phyloP scores from a whole-genome alignment of 176 grass and related monocot species.

The Aegilops speltoides region DNA sequence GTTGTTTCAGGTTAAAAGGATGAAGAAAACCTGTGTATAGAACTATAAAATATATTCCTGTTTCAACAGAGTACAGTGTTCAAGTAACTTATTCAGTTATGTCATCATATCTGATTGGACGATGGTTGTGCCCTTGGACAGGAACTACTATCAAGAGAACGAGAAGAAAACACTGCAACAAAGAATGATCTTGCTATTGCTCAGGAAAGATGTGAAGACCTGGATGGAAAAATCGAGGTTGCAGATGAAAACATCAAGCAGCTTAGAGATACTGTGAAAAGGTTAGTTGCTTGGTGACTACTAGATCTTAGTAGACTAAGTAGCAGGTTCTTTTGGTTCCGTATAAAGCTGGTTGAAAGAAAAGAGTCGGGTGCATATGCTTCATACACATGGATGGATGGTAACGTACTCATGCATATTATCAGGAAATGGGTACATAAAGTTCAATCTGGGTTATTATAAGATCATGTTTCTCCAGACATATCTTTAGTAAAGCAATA shows the following conservation, averaged over 20 bases:
- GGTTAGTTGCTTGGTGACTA: constrained; percentile 43
- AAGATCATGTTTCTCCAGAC: neutral
- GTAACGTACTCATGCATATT: neutral
- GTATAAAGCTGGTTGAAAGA: neutral
- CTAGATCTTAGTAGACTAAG: neutral
- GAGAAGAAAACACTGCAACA: constrained; percentile 55
- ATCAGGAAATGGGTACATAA: neutral
- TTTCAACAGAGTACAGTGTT: neutral
- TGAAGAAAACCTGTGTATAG: neutral
- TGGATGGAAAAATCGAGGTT: constrained; percentile 43
- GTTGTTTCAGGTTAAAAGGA: neutral
- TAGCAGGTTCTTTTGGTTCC: constrained; percentile 10
- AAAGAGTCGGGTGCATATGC: neutral
- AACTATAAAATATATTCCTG: neutral
- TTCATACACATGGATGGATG: neutral
- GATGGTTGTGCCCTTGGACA: constrained; percentile 32
- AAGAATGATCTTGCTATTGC: constrained; percentile 43
- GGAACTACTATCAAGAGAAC: constrained; percentile 45
- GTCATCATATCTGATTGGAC: constrained; percentile 29
- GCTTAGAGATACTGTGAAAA: constrained; percentile 52
- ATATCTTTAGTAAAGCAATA: neutral
- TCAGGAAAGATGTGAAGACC: constrained; percentile 44
- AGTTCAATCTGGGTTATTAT: neutral
- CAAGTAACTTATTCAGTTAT: constrained; percentile 7
- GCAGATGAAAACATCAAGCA: constrained; percentile 46